Percentiles rank a stretch among this genome's conserved stretches.
phyloP scores from a whole-genome alignment of 495 filamentous ascomycete species.

The Podospora bellae-mahoneyi region DNA sequence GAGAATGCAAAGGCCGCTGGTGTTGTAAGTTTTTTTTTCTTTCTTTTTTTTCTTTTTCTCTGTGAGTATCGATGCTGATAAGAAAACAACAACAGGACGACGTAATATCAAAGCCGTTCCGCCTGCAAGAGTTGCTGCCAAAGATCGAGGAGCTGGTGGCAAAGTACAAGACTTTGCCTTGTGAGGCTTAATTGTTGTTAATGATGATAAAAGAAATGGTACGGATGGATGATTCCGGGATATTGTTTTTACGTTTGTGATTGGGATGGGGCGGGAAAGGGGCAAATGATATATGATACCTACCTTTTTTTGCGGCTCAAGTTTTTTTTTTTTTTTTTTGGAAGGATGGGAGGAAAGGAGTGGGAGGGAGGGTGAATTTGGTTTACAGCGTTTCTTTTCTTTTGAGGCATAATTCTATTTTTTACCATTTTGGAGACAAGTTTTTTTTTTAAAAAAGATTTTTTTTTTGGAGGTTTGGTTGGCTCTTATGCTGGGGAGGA shows the following conservation, averaged over 20 bases:
- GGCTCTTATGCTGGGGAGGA: too few relatives aligned
- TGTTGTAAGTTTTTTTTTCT: constrained; percentile 40
- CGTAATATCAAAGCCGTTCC: constrained; percentile 78
- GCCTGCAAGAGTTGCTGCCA: constrained; percentile 64
- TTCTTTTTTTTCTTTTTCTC: constrained; percentile 15
- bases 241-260: too few relatives aligned
- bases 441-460: too few relatives aligned
- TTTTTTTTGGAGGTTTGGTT: too few relatives aligned
- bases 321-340: too few relatives aligned
- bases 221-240: constrained; percentile 1
- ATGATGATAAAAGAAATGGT: not conserved
- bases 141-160: constrained; percentile 58
- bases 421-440: too few relatives aligned
- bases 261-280: not conserved
- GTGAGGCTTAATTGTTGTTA: not conserved
- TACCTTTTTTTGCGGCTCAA: not conserved
- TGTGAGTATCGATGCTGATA: constrained; percentile 22
- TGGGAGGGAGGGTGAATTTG: too few relatives aligned
- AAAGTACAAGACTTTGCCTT: constrained; percentile 25
- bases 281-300: constrained; percentile 3
- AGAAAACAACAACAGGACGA: constrained; percentile 57
- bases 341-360: too few relatives aligned
- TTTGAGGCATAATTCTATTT: too few relatives aligned
- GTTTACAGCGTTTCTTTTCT: too few relatives aligned
- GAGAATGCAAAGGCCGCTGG: constrained; percentile 50